These are phyloP conservation scores for Globisporangium uncinulatum DNA, from an alignment of 352 stramenopile genomes.

Conservation along the genomic window DNA sequence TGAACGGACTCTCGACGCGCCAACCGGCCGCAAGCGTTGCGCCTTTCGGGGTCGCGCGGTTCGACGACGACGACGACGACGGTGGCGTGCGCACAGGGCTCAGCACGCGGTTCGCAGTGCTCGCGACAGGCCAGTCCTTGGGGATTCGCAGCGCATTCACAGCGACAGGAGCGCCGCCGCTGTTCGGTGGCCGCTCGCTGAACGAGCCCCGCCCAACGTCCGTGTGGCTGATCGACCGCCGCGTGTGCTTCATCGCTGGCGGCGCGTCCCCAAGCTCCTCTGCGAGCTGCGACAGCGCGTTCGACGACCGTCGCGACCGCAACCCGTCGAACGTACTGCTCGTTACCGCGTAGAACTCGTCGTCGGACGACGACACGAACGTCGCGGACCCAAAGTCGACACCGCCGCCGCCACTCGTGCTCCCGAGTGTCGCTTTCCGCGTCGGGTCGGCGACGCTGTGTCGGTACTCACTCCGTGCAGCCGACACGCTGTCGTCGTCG, in stretches of 20 bases:
- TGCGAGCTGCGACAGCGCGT: slow-evolving; percentile 22
- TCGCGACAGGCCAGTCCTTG: slow-evolving; percentile 44
- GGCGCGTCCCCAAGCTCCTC: slow-evolving; percentile 32
- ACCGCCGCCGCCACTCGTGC: background rate
- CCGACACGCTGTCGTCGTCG: slow-evolving; percentile 14
- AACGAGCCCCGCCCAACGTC: slow-evolving; percentile 25
- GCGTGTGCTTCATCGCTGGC: slow-evolving; percentile 40
- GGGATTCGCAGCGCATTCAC: slow-evolving; percentile 15
- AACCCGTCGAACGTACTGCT: slow-evolving; percentile 5
- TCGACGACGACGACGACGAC: slow-evolving; percentile 1
- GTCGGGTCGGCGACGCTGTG: background rate
- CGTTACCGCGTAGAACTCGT: slow-evolving; percentile 17
- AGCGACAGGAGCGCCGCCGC: background rate
- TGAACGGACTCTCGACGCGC: slow-evolving; percentile 76
- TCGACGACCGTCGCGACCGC: slow-evolving; percentile 28
- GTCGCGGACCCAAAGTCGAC: slow-evolving; percentile 3
- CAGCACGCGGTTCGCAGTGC: slow-evolving; percentile 14
- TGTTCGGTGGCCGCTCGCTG: slow-evolving; percentile 11
- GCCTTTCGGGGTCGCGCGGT: slow-evolving; percentile 6
- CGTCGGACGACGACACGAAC: slow-evolving; percentile 8
- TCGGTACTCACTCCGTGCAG: background rate
- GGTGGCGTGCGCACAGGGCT: slow-evolving; percentile 16
- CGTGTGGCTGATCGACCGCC: slow-evolving; percentile 62
- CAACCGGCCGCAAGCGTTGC: slow-evolving; percentile 17
- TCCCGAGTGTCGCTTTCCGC: background rate